Base-by-base conservation (phyloP, 257 asterid genomes). In the Solanum paucissectum region DNA sequence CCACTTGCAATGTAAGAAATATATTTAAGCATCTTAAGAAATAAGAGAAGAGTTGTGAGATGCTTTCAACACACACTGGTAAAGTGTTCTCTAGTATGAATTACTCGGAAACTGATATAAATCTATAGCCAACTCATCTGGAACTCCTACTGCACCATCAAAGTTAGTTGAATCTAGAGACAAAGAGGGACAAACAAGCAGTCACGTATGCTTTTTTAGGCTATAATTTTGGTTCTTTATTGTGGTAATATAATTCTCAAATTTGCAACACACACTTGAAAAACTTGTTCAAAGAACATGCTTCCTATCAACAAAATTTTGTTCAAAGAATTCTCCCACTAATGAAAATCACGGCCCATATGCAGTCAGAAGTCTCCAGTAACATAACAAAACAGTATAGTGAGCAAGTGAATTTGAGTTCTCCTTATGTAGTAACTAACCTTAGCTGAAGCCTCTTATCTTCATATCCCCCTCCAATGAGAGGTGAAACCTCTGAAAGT, bases 361-460 rank as follows among this genome's bases (percentile, higher is more conserved):
- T 7, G 38, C 12, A 12, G n/a, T 42, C 85, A 46, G 27, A 81
- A 5, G 38, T 81, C 68, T 27, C 85, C 10, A 46, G 85, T 46
- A 46, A 46, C 85, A 9, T 46, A 46, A 29, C 5, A 66, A 46
- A 81, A 81, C 27, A 81, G 42, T 16, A 81, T 9, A 49, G 69
- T 82, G 69, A 49, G 64, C 11, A 11, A 83, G 76, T 9, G 36
- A 33, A 55, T 81, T 46, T 10, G 68, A 49, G 71, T 84, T n/a
- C 23, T 29, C 69, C 42, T 46, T 12, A 27, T 14, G 76, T 13
- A 7, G 64, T 5, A 74, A 74, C 86, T 71, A 91, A 95, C 99
- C 99, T 95, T 37, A 97, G 90, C 38, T 94, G 92, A 87, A 97
- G 83, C 10, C 87, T 92, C 72, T 71, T 92, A 88, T 97, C 99